A percentile compares a stretch with the other conserved stretches of the same genome.
These are phyloP conservation scores for Flagelloscypha sp. DNA, from an alignment of 768 basidiomycete genomes.

Conservation along the genomic window DNA sequence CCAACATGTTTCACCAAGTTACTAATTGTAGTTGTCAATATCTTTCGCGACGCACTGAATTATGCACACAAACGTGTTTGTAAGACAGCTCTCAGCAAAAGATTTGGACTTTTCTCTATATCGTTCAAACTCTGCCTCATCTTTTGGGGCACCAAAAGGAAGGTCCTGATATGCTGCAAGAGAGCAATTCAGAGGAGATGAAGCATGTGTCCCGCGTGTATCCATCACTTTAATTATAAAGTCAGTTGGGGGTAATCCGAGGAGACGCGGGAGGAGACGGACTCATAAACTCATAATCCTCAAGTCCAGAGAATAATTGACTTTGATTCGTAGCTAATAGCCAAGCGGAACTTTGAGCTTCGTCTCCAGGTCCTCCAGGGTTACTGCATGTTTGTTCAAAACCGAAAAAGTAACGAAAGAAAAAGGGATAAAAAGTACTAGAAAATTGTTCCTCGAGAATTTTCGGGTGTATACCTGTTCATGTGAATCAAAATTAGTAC, in stretches of 20 bases:
- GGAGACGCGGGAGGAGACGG: neutral
- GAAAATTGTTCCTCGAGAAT: slow-evolving; percentile 8
- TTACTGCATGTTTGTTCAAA: neutral
- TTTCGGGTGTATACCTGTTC: slow-evolving; percentile 6
- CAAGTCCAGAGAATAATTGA: slow-evolving; percentile 2
- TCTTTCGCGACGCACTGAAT: too few species aligned
- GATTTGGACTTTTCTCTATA: too few species aligned
- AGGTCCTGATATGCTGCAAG: slow-evolving; percentile 2
- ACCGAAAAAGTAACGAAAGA: slow-evolving; percentile 4
- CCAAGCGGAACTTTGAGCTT: slow-evolving; percentile 7
- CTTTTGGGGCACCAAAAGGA: too few species aligned
- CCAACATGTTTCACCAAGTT: slow-evolving; percentile 6
- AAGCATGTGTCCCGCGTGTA: slow-evolving; percentile 6
- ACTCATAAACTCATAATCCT: slow-evolving; percentile 8
- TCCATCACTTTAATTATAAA: slow-evolving; percentile 9
- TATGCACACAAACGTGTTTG: too few species aligned
- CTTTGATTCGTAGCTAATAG: slow-evolving; percentile 5
- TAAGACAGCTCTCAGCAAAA: too few species aligned
- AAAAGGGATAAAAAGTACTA: slow-evolving; percentile 4
- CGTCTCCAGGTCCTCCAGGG: slow-evolving; percentile 8
- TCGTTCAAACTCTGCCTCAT: too few species aligned
- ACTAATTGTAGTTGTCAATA: too few species aligned
- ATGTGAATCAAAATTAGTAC: too few species aligned
- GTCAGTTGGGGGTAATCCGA: neutral
- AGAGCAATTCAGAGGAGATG: slow-evolving; percentile 7